A percentile compares a stretch with the other conserved stretches of the same genome.
Evolutionary conservation across 331 rosid species (phyloP).

Genomic region (Quercus phellos): DNA sequence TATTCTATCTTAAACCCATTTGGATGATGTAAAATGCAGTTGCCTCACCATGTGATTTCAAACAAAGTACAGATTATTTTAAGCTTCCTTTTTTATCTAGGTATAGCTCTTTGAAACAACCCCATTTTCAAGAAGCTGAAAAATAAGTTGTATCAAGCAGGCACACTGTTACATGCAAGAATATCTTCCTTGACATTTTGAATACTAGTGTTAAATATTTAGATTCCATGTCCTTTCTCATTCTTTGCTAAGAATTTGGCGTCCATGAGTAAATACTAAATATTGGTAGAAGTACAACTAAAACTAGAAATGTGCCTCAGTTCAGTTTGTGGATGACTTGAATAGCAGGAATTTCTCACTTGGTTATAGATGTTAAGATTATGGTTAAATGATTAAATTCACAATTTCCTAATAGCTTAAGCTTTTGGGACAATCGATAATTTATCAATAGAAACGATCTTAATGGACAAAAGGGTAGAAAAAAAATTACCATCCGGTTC

Average conservation of each 20-base stretch:
- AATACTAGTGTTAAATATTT: neutral
- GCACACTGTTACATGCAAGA: neutral
- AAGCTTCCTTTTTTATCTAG: no score
- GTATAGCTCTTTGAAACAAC: no score
- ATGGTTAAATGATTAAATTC: no score
- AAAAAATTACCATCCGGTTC: conserved; percentile 39
- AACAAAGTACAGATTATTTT: no score
- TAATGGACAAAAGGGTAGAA: neutral
- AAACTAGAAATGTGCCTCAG: neutral
- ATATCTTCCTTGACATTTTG: neutral
- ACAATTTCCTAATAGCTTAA: no score
- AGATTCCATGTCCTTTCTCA: neutral
- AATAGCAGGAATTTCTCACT: neutral
- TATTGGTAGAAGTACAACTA: neutral
- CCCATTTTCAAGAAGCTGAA: no score
- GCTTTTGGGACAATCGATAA: accelerated
- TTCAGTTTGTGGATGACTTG: neutral
- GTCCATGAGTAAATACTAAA: neutral
- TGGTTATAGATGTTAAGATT: no score
- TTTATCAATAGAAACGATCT: neutral
- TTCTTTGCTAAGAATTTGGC: neutral
- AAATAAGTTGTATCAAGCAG: no score
- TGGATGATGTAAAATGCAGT: no score
- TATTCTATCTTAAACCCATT: neutral
- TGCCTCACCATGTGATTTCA: no score